These are phyloP conservation scores for Alternaria alternata DNA, from an alignment of 2,329 filamentous ascomycete genomes.

Conservation along the genomic window DNA sequence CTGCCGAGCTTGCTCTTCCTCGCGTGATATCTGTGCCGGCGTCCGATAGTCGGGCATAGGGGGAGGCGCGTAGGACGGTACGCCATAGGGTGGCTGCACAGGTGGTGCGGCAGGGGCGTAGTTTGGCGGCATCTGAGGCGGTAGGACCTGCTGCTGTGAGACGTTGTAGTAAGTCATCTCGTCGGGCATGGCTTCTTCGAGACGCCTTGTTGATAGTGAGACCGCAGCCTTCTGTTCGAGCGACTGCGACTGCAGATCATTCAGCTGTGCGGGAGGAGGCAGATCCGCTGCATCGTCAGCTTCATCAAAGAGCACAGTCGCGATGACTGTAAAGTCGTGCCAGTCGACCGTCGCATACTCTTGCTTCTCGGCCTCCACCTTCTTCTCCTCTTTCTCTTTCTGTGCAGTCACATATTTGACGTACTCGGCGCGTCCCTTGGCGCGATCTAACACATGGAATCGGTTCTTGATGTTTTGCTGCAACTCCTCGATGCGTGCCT, in stretches of 20 bases:
- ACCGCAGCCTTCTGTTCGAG: conserved; percentile 94
- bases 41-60: conserved; percentile 41
- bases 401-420: conserved; percentile 83
- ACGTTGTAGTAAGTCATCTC: conserved; percentile 61
- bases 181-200: conserved; percentile 94
- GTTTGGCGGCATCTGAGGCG: conserved; percentile 39
- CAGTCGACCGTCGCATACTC: conserved; percentile 91
- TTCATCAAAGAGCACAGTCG: conserved; percentile 92
- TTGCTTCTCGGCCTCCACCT: conserved; percentile 80
- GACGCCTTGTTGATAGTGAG: conserved; percentile 82
- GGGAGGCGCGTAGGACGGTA: conserved; percentile 32
- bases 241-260: conserved; percentile 91
- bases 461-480: conserved; percentile 79
- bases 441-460: conserved; percentile 79
- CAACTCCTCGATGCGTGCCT: conserved; percentile 76
- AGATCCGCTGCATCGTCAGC: conserved; percentile 85
- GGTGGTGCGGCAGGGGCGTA: conserved; percentile 42
- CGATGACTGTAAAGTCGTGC: conserved; percentile 96
- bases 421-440: conserved; percentile 88
- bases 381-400: conserved; percentile 87
- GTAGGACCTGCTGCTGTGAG: conserved; percentile 40
- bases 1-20: conserved; percentile 50
- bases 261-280: conserved; percentile 86
- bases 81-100: conserved; percentile 38
- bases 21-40: conserved; percentile 44